A percentile compares a stretch with the other conserved stretches of the same genome.
phyloP scores from a whole-genome alignment of 1,284 basidiomycete genomes.

The Blastosporella zonata region DNA sequence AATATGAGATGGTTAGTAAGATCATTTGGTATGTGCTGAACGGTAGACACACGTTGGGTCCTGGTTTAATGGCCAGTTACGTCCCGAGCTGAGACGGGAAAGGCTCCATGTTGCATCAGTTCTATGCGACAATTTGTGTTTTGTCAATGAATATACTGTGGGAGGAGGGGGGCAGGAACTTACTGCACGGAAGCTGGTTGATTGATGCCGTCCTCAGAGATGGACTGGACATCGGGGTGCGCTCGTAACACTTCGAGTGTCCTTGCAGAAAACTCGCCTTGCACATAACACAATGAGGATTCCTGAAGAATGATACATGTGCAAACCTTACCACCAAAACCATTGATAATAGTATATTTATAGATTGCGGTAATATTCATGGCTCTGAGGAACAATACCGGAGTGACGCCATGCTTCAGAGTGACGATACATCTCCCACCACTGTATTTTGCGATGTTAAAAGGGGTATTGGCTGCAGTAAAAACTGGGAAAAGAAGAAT shows the following conservation, averaged over 20 bases:
- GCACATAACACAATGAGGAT: neutral
- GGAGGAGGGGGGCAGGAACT: too few species aligned
- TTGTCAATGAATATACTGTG: neutral
- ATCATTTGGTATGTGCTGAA: neutral
- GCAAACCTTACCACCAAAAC: conserved; percentile 56
- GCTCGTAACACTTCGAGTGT: conserved; percentile 59
- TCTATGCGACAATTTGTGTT: conserved; percentile 4
- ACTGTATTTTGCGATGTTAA: conserved; percentile 21
- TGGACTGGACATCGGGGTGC: conserved; percentile 65
- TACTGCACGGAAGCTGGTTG: too few species aligned
- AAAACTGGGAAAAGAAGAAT: too few species aligned
- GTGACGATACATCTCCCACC: conserved; percentile 54
- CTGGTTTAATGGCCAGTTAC: conserved; percentile 15
- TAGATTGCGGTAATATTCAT: conserved; percentile 30
- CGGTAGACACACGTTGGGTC: conserved; percentile 12
- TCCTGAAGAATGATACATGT: conserved; percentile 16
- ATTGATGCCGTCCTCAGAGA: conserved; percentile 52
- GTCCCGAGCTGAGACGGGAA: conserved; percentile 19
- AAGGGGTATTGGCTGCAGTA: too few species aligned
- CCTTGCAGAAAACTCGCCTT: conserved; percentile 45
- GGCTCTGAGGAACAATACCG: conserved; percentile 27
- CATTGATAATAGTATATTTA: conserved; percentile 42
- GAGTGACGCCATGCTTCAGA: conserved; percentile 50
- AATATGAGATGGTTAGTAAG: neutral
- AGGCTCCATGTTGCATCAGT: conserved; percentile 29